phyloP scores from a whole-genome alignment of 108 stramenopile species.

The Fistulifera pelliculosa region DNA sequence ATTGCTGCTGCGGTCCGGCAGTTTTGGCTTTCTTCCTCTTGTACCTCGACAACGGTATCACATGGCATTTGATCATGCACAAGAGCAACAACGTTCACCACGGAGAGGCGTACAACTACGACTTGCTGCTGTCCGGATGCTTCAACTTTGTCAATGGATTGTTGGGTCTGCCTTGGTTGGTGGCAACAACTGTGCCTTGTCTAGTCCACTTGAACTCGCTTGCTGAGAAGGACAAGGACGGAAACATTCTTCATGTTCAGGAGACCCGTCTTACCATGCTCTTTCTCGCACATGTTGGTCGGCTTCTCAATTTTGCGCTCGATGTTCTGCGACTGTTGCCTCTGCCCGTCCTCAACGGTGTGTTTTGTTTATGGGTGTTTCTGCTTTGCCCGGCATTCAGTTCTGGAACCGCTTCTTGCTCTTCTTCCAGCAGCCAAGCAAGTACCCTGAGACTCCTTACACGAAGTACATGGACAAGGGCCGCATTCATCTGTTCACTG shows the following conservation, averaged over 20 bases:
- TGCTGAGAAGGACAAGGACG: slow-evolving; percentile 26
- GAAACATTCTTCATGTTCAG: slow-evolving; percentile 25
- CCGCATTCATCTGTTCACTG: slow-evolving; percentile 32
- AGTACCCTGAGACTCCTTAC: slow-evolving; percentile 20
- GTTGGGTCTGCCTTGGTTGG: slow-evolving; percentile 40
- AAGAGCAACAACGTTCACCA: slow-evolving; percentile 23
- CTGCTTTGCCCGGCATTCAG: slow-evolving; percentile 18
- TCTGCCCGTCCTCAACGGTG: slow-evolving; percentile 37
- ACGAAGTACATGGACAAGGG: slow-evolving; percentile 19
- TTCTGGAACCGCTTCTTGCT: slow-evolving; percentile 40
- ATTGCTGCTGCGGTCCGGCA: slow-evolving; percentile 43
- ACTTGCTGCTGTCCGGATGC: slow-evolving; percentile 18
- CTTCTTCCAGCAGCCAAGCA: slow-evolving; percentile 36
- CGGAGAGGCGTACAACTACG: slow-evolving; percentile 42
- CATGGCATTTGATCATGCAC: slow-evolving; percentile 29
- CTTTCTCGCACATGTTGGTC: slow-evolving; percentile 19
- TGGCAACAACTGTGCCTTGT: slow-evolving; percentile 35
- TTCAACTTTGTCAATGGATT: slow-evolving; percentile 28
- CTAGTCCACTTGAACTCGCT: slow-evolving; percentile 25
- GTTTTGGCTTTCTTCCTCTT: slow-evolving; percentile 34
- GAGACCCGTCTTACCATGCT: slow-evolving; percentile 33
- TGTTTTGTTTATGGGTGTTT: slow-evolving; percentile 47
- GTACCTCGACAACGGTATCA: slow-evolving; percentile 42
- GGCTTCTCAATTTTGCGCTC: slow-evolving; percentile 13
- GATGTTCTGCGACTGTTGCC: slow-evolving; percentile 20